Conservation (phyloP, 257 asterid genomes). For the Penstemon eatonii region DNA sequence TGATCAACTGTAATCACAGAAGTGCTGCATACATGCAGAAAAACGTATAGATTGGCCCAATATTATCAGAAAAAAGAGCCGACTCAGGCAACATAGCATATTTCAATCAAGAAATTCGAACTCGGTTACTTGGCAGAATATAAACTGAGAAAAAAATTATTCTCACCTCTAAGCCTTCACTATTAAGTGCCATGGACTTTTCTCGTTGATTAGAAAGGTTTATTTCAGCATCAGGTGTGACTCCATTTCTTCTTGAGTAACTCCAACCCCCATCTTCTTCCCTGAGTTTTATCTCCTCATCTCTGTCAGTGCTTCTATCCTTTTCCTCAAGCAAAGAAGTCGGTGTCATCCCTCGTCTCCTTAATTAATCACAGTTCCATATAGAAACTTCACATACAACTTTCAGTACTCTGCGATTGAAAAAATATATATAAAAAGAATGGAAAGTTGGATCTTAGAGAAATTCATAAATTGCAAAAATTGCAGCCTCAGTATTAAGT, state of each 20-base stretch:
- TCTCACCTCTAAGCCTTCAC: constrained; percentile 96
- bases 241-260: constrained; percentile 57
- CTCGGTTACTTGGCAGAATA: background rate
- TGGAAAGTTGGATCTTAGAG: too few relatives aligned
- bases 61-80: background rate
- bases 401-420: too few relatives aligned
- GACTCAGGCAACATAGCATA: background rate
- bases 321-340: constrained; percentile 88
- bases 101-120: background rate
- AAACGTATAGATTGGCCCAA: too few relatives aligned
- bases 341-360: constrained; percentile 82
- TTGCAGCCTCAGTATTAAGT: too few relatives aligned
- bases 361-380: too few relatives aligned
- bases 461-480: too few relatives aligned
- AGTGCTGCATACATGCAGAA: too few relatives aligned
- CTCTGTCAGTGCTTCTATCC: constrained; percentile 46
- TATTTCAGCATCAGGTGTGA: constrained; percentile 50
- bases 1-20: too few relatives aligned
- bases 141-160: background rate
- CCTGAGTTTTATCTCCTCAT: constrained; percentile 50
- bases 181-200: constrained; percentile 83
- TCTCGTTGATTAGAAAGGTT: constrained; percentile 69
- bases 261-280: constrained; percentile 92
- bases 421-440: too few relatives aligned
- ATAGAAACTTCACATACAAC: too few relatives aligned